Evolutionary conservation across 257 asterid species (phyloP).

Genomic region (Nyctanthes arbortristis): DNA sequence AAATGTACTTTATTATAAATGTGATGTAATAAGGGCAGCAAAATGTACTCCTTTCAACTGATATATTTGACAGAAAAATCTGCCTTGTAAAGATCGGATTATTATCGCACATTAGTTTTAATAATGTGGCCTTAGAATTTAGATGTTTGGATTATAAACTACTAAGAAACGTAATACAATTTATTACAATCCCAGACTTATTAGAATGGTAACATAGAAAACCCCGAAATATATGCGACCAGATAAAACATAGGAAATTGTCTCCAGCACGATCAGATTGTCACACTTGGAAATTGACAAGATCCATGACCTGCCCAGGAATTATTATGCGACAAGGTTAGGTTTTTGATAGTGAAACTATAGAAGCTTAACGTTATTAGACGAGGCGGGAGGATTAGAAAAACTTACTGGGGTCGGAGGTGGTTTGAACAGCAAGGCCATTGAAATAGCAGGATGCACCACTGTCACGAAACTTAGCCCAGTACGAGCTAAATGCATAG

Average conservation of each 20-base stretch:
- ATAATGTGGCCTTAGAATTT: background rate
- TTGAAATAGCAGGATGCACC: conserved; percentile 52
- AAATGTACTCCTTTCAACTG: background rate
- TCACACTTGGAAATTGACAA: conserved; percentile 60
- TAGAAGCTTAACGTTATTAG: background rate
- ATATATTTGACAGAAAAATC: background rate
- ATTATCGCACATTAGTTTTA: background rate
- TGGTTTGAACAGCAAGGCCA: conserved; percentile 55
- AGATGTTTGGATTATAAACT: background rate
- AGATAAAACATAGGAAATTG: background rate
- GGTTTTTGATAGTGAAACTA: background rate
- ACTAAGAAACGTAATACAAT: background rate
- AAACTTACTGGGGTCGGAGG: conserved; percentile 42
- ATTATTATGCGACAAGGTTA: background rate
- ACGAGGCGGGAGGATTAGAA: too few species aligned
- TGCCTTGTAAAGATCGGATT: background rate
- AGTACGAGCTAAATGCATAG: conserved; percentile 80
- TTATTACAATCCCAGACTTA: background rate
- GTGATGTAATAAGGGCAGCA: background rate
- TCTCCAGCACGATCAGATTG: conserved; percentile 22
- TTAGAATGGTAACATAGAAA: background rate
- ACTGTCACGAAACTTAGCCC: conserved; percentile 50
- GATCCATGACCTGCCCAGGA: conserved; percentile 56
- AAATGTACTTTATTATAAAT: background rate
- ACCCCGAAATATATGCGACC: background rate